phyloP scores from a whole-genome alignment of 2,329 filamentous ascomycete species.

The Xylaria hypoxylon region DNA sequence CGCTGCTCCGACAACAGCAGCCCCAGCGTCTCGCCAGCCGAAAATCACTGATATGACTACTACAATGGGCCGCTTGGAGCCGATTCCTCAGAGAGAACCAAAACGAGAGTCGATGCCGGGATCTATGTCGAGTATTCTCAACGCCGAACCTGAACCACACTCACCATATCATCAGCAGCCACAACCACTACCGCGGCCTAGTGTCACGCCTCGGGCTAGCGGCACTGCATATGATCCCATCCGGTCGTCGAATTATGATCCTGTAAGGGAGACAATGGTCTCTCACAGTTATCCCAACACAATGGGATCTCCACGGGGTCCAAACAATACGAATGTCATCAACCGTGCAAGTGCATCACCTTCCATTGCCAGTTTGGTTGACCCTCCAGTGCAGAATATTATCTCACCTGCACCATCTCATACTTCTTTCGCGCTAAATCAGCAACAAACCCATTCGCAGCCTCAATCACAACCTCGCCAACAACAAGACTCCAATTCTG shows the following conservation, averaged over 20 bases:
- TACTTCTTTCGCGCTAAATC: conserved; percentile 51
- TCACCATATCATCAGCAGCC: conserved; percentile 59
- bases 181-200: conserved; percentile 56
- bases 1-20: conserved; percentile 37
- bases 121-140: conserved; percentile 68
- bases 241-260: conserved; percentile 77
- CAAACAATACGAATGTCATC: conserved; percentile 51
- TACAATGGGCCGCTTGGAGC: conserved; percentile 48
- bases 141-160: conserved; percentile 61
- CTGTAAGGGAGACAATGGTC: conserved; percentile 71
- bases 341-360: conserved; percentile 89
- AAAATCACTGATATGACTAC: conserved; percentile 56
- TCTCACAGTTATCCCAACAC: conserved; percentile 61
- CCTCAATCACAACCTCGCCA: conserved; percentile 48
- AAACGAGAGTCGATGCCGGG: conserved; percentile 64
- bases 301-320: conserved; percentile 64
- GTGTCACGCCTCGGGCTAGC: conserved; percentile 68
- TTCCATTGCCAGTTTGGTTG: conserved; percentile 90
- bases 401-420: conserved; percentile 56
- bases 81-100: conserved; percentile 58
- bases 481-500: conserved; percentile 52
- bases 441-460: conserved; percentile 45
- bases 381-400: conserved; percentile 67
- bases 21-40: conserved; percentile 52
- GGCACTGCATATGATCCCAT: conserved; percentile 93